Base-by-base conservation (phyloP, 768 basidiomycete species). In the Megacollybia marginata region DNA sequence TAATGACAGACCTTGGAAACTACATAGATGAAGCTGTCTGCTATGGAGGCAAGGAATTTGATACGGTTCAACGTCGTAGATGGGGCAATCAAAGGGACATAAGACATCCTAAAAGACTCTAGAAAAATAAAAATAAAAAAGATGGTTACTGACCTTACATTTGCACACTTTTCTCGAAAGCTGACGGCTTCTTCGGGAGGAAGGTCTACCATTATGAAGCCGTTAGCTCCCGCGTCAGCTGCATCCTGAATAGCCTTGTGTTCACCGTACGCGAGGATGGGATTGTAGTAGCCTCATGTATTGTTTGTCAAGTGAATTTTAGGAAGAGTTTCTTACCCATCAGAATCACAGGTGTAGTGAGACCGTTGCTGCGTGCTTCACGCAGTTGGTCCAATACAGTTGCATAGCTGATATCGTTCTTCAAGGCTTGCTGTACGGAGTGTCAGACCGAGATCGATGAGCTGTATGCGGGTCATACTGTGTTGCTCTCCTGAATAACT, bases 1-100 rank as follows among this genome's bases (percentile, higher is more conserved):
- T 9, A 2, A 20, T 18, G 16, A 55, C 68, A 35, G 58, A 88
- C 92, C 74, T 92, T 95, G 44, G 94, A 96, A n/a, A 97, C 94
- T 44, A 99, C 83, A 64, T 99, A 99, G 54, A 99, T 92, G 74
- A 99, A 98, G 2, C 86, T 84, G 65, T 99, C 96, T 15, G 96
- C 95, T 57, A 99, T 97, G 8, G 85, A 82, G 2, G 91, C 72
- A 36, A 99, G 76, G 70, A 96, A 96, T 57, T 87, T 82, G 61
- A 98, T 91, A 36, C 96, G 87, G 47, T 80, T 71, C 42, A 89
- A 71, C 31, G 86, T 84, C 1, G 96, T 98, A 1, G 93, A 95
- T 2, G 96, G 96, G 1, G 95, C 94, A 55, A 99, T 86, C 18
- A 99, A 71, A 2, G 96, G 96, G 12, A 99, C 85, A 61, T 95